A percentile compares a stretch with the other conserved stretches of the same genome.
Evolutionary conservation across 1,284 basidiomycete genomes (phyloP).

Genomic region (Moesziomyces sp.): DNA sequence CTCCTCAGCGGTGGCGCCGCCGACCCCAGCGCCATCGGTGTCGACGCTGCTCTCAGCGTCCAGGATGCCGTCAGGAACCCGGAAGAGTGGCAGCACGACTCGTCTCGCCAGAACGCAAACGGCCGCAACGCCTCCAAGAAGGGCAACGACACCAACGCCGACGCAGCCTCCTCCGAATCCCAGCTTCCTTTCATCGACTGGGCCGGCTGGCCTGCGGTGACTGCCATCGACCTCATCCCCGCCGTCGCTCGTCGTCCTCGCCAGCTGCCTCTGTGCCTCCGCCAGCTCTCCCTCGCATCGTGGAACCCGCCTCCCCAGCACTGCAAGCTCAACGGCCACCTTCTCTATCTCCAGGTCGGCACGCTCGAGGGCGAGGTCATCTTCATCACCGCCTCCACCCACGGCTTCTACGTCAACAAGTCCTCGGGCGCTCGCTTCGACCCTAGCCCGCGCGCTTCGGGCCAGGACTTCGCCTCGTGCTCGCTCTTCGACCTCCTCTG

Average conservation of each 20-base stretch:
- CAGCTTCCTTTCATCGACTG: conserved; percentile 68
- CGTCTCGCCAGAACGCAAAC: conserved; percentile 20
- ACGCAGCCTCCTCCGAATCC: conserved; percentile 1
- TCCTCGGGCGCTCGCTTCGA: conserved; percentile 67
- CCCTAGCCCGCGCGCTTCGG: conserved; percentile 52
- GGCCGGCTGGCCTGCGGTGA: conserved; percentile 65
- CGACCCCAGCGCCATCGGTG: conserved; percentile 68
- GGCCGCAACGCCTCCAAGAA: conserved; percentile 33
- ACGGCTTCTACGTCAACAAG: conserved; percentile 73
- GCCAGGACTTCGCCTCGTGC: conserved; percentile 67
- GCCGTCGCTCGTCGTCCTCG: conserved; percentile 55
- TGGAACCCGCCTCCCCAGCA: conserved; percentile 74
- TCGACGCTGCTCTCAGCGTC: conserved; percentile 70
- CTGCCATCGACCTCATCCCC: conserved; percentile 67
- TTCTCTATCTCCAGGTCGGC: conserved; percentile 72
- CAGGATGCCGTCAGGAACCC: conserved; percentile 71
- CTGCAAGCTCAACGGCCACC: conserved; percentile 71
- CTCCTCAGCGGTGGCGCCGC: conserved; percentile 69
- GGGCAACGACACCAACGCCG: conserved; percentile 9
- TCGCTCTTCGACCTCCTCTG: conserved; percentile 72
- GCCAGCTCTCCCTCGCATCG: conserved; percentile 71
- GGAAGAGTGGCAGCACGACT: conserved; percentile 56
- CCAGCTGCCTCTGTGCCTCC: conserved; percentile 68
- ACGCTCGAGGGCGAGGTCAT: conserved; percentile 73
- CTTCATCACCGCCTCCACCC: conserved; percentile 71